Percentiles rank a stretch among this genome's conserved stretches.
Evolutionary conservation across 306 rosid genomes (phyloP).

Genomic region (Malus domestica): DNA sequence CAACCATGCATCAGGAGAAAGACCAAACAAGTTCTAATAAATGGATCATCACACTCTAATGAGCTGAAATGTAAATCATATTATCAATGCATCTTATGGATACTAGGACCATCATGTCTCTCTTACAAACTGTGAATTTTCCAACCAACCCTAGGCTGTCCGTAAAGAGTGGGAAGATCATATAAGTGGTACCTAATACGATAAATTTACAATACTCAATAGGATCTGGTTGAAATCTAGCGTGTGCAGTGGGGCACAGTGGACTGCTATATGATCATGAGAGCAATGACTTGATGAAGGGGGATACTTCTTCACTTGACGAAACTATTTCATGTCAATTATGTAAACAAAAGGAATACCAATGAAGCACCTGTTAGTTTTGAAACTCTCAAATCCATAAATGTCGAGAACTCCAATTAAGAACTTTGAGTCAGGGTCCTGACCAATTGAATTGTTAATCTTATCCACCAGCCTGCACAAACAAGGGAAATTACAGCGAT

Average conservation of each 20-base stretch:
- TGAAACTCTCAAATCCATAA: slow-evolving; percentile 99
- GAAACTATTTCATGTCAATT: slow-evolving; percentile 20
- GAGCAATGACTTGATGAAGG: neutral
- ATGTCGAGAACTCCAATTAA: slow-evolving; percentile 97
- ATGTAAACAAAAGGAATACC: slow-evolving; percentile 41
- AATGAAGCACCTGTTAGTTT: slow-evolving; percentile 88
- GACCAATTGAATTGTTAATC: slow-evolving; percentile 89
- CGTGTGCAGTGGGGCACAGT: neutral
- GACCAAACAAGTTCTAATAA: neutral
- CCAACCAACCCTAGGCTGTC: neutral
- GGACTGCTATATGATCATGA: neutral
- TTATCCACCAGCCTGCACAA: slow-evolving; percentile 88
- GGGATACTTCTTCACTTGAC: neutral
- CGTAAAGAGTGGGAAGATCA: neutral
- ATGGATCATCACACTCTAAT: neutral
- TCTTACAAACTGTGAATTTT: neutral
- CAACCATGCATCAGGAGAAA: slow-evolving; percentile 12
- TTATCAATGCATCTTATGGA: neutral
- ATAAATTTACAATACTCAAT: neutral
- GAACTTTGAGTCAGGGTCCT: slow-evolving; percentile 80
- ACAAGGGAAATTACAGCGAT: slow-evolving; percentile 19
- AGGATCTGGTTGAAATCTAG: neutral
- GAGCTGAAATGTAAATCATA: neutral
- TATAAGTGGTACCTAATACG: neutral
- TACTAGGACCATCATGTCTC: neutral